A percentile compares a stretch with the other conserved stretches of the same genome.
phyloP scores from a whole-genome alignment of 208 protist species.

The Wallacemonas sp. region DNA sequence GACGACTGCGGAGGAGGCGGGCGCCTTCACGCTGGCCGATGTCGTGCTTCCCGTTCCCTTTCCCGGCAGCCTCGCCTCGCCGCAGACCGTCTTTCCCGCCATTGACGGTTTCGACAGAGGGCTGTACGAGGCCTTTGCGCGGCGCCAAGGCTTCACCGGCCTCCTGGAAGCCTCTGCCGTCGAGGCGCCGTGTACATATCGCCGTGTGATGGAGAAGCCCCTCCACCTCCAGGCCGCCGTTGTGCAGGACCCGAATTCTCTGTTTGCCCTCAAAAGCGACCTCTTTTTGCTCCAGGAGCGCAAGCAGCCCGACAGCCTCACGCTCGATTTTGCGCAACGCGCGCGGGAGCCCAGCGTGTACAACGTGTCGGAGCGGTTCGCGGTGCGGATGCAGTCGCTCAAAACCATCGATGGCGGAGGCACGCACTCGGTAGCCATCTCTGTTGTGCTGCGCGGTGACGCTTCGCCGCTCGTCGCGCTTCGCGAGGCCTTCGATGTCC shows the following conservation, averaged over 20 bases:
- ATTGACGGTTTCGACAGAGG: slow-evolving; percentile 1
- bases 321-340: slow-evolving; percentile 46
- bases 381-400: slow-evolving; percentile 56
- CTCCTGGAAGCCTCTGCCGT: slow-evolving; percentile 26
- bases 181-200: slow-evolving; percentile 25
- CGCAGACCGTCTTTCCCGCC: slow-evolving; percentile 19
- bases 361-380: slow-evolving; percentile 83
- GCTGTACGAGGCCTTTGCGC: slow-evolving; percentile 38
- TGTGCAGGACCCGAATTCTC: slow-evolving; percentile 66
- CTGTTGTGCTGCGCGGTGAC: slow-evolving; percentile 47
- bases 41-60: slow-evolving; percentile 86
- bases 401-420: slow-evolving; percentile 19
- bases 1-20: slow-evolving; percentile 29
- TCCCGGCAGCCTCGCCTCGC: slow-evolving; percentile 15
- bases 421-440: slow-evolving; percentile 47
- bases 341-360: slow-evolving; percentile 77
- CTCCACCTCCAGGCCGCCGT: slow-evolving; percentile 46
- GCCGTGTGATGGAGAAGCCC: slow-evolving; percentile 57
- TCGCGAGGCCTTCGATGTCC: slow-evolving; percentile 65
- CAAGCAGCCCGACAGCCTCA: slow-evolving; percentile 31
- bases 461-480: slow-evolving; percentile 66
- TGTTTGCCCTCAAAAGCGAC: slow-evolving; percentile 76
- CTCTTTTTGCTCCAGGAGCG: slow-evolving; percentile 75
- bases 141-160: slow-evolving; percentile 38
- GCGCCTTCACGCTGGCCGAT: slow-evolving; percentile 45